Evolutionary conservation across 495 filamentous ascomycete species (phyloP), one percentile per base, ranked within the genome.

Genomic region (Talaromyces adpressus): DNA sequence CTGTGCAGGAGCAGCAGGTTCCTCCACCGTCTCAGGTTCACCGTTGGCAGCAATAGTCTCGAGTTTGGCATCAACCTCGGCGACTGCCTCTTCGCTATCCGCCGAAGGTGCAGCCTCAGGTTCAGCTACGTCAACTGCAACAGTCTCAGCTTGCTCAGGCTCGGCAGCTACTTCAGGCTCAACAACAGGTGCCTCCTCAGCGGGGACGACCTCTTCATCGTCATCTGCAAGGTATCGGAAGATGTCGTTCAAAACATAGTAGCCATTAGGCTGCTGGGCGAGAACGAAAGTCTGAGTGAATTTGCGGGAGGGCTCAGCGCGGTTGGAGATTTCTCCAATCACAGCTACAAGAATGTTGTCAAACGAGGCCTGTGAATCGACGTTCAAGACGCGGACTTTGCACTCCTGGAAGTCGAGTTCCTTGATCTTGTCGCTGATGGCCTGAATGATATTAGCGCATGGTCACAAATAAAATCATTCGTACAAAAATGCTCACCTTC

Each of bases 221-320:
- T 90, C 88, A 49, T 91, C 89, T 29, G 87, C 84, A 63, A 98
- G 84, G 76, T 92, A 98, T 52, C 94, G 83, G 78, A 98, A 92
- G 73, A 98, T 97, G 65, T 98, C 94, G 72, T 98, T 98, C 64
- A 98, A 84, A 3, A 98, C 94, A 68, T 96, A 98, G 79, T 98
- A 98, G 58, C 94, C 94, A 52, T 93, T 97, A 29, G 91, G 91
- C 78, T 98, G 94, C 73, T 93, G 86, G 9, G 94, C 95, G 61
- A 98, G 87, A 58, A 98, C 92, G 67, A 98, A 98, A n/a, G 94
- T 97, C 81, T 98, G 94, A 12, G 91, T 86, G 68, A 98, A 98
- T 74, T 97, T 97, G 80, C 90, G 92, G 64, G 92, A 91, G 22
- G 92, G 90, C 63, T 86, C 85, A 20, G 84, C 86, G 74, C 94